Conservation (phyloP, 83 land plant genomes). For the Larix sibirica region DNA sequence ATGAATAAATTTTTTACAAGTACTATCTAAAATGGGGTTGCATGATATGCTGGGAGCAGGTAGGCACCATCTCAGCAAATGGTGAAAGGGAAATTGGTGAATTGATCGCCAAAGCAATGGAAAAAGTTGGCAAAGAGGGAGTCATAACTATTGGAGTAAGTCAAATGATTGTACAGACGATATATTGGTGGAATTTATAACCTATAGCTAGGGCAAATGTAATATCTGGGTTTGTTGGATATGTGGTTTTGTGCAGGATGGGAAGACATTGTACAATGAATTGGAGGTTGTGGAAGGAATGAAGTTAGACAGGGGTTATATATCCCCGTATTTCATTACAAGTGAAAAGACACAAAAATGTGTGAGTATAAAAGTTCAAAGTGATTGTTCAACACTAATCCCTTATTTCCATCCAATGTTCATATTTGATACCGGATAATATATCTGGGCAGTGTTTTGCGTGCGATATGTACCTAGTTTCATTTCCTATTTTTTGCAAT, state of each 20-base stretch:
- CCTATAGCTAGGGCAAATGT: background rate
- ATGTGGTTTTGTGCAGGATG: constrained; percentile 42
- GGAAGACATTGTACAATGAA: constrained; percentile 62
- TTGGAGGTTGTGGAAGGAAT: constrained; percentile 75
- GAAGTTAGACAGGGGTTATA: constrained; percentile 74
- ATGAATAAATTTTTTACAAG: no score
- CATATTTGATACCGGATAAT: background rate
- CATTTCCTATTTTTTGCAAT: background rate
- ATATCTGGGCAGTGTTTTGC: background rate
- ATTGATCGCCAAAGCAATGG: constrained; percentile 54
- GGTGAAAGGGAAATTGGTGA: constrained; percentile 46
- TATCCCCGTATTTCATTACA: constrained; percentile 73
- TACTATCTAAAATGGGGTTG: no score
- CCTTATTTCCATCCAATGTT: background rate
- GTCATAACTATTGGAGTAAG: constrained; percentile 49
- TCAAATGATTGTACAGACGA: constrained; percentile 35
- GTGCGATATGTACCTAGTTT: background rate
- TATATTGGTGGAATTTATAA: background rate
- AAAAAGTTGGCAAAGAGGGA: constrained; percentile 62
- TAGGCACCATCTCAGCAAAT: constrained; percentile 47
- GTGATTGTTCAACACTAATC: background rate
- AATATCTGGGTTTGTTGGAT: background rate
- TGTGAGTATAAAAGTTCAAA: constrained; percentile 35
- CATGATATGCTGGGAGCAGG: constrained; percentile 5
- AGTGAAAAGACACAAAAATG: constrained; percentile 73